A percentile compares a stretch with the other conserved stretches of the same genome.
These are phyloP conservation scores for Colletotrichum lindemuthianum DNA, from an alignment of 2,329 filamentous ascomycete genomes.

Conservation along the genomic window DNA sequence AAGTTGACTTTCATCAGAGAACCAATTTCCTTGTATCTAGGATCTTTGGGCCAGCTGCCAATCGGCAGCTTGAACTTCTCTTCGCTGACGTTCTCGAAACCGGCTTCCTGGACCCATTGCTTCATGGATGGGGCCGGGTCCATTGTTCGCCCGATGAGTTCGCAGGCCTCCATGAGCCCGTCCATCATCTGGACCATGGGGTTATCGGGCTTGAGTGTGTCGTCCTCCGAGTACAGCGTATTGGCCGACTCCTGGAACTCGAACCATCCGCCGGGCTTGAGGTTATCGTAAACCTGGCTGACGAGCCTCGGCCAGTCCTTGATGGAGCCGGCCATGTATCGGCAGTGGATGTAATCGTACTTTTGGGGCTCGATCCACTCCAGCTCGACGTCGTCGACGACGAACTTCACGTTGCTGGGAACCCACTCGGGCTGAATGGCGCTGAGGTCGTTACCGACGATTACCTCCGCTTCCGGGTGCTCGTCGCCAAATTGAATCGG, in stretches of 20 bases:
- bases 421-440: constrained; percentile 40
- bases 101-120: constrained; percentile 41
- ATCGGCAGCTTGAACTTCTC: constrained; percentile 43
- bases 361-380: constrained; percentile 39
- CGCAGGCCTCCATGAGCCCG: constrained; percentile 40
- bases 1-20: constrained; percentile 39
- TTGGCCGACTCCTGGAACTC: constrained; percentile 25
- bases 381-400: constrained; percentile 41
- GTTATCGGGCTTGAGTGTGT: constrained; percentile 3
- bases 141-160: constrained; percentile 43
- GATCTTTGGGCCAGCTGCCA: constrained; percentile 52
- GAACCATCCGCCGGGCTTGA: constrained; percentile 24
- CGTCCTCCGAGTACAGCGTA: constrained; percentile 22
- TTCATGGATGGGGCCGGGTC: constrained; percentile 41
- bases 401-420: constrained; percentile 40
- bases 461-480: constrained; percentile 61
- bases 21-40: constrained; percentile 52
- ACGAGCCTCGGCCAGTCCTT: constrained; percentile 42
- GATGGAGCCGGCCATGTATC: constrained; percentile 47
- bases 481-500: constrained; percentile 73
- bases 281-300: constrained; percentile 13
- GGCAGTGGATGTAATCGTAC: constrained; percentile 49
- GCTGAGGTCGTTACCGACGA: constrained; percentile 40
- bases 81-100: constrained; percentile 45
- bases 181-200: constrained; percentile 38